phyloP scores from a whole-genome alignment of 2,329 filamentous ascomycete genomes.

The Bipolaris bicolor region DNA sequence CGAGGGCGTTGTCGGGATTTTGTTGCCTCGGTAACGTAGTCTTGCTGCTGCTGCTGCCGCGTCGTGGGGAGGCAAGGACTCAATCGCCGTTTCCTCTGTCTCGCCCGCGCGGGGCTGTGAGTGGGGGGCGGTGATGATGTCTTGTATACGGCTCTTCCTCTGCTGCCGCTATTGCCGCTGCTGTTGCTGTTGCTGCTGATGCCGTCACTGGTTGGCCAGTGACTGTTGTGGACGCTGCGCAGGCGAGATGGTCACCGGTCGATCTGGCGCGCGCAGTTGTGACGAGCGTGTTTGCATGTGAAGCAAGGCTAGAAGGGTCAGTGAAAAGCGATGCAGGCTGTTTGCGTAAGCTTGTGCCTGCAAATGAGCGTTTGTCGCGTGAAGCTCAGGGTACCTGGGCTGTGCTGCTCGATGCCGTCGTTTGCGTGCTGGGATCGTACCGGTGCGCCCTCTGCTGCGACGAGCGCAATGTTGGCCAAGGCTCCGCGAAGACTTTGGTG shows the following conservation, averaged over 20 bases:
- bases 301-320: constrained; percentile 7
- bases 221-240: not conserved
- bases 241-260: not conserved
- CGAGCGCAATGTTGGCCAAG: constrained; percentile 7
- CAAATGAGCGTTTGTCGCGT: not conserved
- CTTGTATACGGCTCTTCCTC: not conserved
- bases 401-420: constrained; percentile 1
- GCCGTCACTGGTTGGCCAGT: not conserved
- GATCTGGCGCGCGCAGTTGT: not conserved
- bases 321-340: constrained; percentile 12
- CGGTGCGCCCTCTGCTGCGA: not conserved
- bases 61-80: constrained; percentile 14
- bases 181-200: too few species aligned
- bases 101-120: not conserved
- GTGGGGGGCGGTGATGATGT: not conserved
- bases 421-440: not conserved
- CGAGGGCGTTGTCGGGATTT: not conserved
- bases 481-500: not conserved
- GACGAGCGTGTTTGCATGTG: constrained; percentile 1
- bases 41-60: not conserved
- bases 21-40: constrained; percentile 6
- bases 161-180: too few species aligned
- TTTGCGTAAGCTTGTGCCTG: constrained; percentile 6
- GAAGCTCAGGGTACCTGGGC: not conserved
- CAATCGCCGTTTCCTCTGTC: constrained; percentile 5